Percentiles rank a stretch among this genome's conserved stretches.
phyloP scores from a whole-genome alignment of 2,329 filamentous ascomycete genomes.

The Aspergillus viridinutans region DNA sequence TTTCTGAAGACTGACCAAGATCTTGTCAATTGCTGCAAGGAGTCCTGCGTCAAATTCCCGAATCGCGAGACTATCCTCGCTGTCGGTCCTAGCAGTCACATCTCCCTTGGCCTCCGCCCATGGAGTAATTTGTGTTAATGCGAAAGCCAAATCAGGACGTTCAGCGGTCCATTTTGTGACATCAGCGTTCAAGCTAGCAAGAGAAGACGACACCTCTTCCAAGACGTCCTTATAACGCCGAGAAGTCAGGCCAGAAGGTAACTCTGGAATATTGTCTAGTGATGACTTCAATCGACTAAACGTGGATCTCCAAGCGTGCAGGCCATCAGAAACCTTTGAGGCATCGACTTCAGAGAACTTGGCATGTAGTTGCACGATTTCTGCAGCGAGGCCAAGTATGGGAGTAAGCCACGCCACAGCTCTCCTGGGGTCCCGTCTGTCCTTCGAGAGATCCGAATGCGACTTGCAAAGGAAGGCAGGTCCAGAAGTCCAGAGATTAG shows the following conservation, averaged over 20 bases:
- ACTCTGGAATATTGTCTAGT: constrained; percentile 41
- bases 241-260: constrained; percentile 51
- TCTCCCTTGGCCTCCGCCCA: constrained; percentile 52
- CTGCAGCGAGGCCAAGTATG: constrained; percentile 60
- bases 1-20: constrained; percentile 75
- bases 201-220: constrained; percentile 22
- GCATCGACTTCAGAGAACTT: constrained; percentile 58
- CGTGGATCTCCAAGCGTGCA: constrained; percentile 50
- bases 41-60: constrained; percentile 55
- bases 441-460: constrained; percentile 10
- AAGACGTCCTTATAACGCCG: constrained; percentile 24
- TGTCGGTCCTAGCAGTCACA: constrained; percentile 3
- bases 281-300: constrained; percentile 45
- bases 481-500: constrained; percentile 29
- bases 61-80: constrained; percentile 24
- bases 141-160: constrained; percentile 59
- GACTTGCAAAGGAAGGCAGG: constrained; percentile 22
- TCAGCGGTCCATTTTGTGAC: constrained; percentile 44
- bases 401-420: constrained; percentile 60
- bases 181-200: constrained; percentile 31
- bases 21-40: constrained; percentile 64
- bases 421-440: constrained; percentile 23
- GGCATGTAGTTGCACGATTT: constrained; percentile 62
- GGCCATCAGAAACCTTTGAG: constrained; percentile 38
- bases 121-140: constrained; percentile 60